phyloP scores from a whole-genome alignment of 2,329 filamentous ascomycete genomes.

The Scleromitrula shiraiana region DNA sequence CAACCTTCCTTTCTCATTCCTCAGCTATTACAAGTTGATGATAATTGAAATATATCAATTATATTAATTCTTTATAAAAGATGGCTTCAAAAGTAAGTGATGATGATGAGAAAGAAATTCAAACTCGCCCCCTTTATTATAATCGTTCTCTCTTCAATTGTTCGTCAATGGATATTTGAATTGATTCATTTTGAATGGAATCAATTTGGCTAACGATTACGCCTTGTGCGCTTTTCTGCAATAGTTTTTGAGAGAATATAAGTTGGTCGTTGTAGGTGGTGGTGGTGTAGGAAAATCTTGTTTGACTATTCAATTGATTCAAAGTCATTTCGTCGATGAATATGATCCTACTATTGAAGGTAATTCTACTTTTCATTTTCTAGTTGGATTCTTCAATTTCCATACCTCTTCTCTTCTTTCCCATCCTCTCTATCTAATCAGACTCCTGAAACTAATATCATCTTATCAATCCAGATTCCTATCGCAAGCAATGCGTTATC shows the following conservation, averaged over 20 bases:
- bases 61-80: too few relatives aligned
- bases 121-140: too few relatives aligned
- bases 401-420: slow-evolving; percentile 2
- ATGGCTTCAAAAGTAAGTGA: slow-evolving; percentile 35
- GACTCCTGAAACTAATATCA: not conserved
- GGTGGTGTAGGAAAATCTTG: slow-evolving; percentile 99
- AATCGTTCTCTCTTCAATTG: too few relatives aligned
- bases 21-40: slow-evolving; percentile 18
- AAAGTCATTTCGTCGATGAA: slow-evolving; percentile 97
- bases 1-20: too few relatives aligned
- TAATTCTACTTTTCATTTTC: too few relatives aligned
- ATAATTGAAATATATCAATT: too few relatives aligned
- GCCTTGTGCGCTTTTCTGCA: slow-evolving; percentile 6
- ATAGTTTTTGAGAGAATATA: slow-evolving; percentile 84
- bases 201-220: slow-evolving; percentile 16
- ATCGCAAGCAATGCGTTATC: slow-evolving; percentile 99
- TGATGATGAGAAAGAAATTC: too few relatives aligned
- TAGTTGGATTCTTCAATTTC: slow-evolving; percentile 25
- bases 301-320: slow-evolving; percentile 85
- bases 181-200: too few relatives aligned
- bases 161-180: too few relatives aligned
- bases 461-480: slow-evolving; percentile 62
- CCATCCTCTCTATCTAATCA: too few relatives aligned
- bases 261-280: slow-evolving; percentile 93
- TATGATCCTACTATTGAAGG: slow-evolving; percentile 99